Base-by-base conservation (phyloP, 78 protist species). In the Polysphondylium violaceum region DNA sequence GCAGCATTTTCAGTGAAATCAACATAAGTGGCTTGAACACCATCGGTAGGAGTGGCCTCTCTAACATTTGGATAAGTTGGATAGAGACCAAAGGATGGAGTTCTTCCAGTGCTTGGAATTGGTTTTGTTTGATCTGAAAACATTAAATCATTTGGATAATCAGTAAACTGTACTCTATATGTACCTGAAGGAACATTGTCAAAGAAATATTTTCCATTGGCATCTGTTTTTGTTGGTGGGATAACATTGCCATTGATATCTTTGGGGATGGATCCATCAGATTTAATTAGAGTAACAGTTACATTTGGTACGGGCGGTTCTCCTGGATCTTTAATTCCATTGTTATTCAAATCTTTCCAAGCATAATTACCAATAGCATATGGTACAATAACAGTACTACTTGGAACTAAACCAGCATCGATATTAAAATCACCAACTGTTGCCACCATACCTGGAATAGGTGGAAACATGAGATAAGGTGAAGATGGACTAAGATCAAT, bases 281-380 rank as follows among this genome's bases (percentile, higher is more conserved):
- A 25, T 8, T 9, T 19, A 21, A 14, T 17, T 7, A 78, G n/a
- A 9, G 21, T 51, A 3, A 51, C 88, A 0, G 64, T 50, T 1
- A 78, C 76, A 51, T 65, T 65, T 35, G 50, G 27, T 11, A 65
- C 68, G 38, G 56, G 67, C 6, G 6, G 21, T 65, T 78, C 88
- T n/a, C 19, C 56, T 7, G 14, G 31, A 7, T 58, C 88, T 31
- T 12, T 68, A 14, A 78, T 65, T 12, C 76, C 88, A 65, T 78
- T 65, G 19, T 44, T 51, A 78, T 78, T 65, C 3, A 11, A 12
- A 51, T 78, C 88, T 16, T 36, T 14, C 76, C 38, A 78, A 27
- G 65, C 88, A 36, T 27, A 63, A 33, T 71, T 50, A 65, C 88
- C 88, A 25, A 78, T 59, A 4, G 65, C 88, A 78, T 33, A 51